Conservation (phyloP, 306 rosid genomes). For the peach (Prunus persica) region Prunus_persica_NCBIv2 NC_034013.1:11011001-11011500, state of each 20-base stretch:
- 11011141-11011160: slow-evolving; percentile 35
- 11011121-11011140: slow-evolving; percentile 62
- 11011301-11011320: background rate
- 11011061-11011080: slow-evolving; percentile 72
- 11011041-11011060: slow-evolving; percentile 82
- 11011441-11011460: background rate
- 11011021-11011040: slow-evolving; percentile 78
- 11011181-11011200: slow-evolving; percentile 48
- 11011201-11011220: slow-evolving; percentile 39
- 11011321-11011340: background rate
- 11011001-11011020: slow-evolving; percentile 78
- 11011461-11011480: slow-evolving; percentile 6
- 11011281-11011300: background rate
- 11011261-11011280: background rate
- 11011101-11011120: slow-evolving; percentile 63
- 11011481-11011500: background rate
- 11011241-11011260: slow-evolving; percentile 24
- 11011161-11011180: slow-evolving; percentile 39
- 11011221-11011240: slow-evolving; percentile 29
- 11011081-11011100: slow-evolving; percentile 77
- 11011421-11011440: slow-evolving; percentile 6
- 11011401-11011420: slow-evolving; percentile 20
- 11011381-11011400: background rate
- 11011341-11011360: background rate
- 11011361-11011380: slow-evolving; percentile 20